Percentiles rank a stretch among this genome's conserved stretches.
phyloP scores from a whole-genome alignment of 306 rosid species.

The Acacia crassicarpa region DNA sequence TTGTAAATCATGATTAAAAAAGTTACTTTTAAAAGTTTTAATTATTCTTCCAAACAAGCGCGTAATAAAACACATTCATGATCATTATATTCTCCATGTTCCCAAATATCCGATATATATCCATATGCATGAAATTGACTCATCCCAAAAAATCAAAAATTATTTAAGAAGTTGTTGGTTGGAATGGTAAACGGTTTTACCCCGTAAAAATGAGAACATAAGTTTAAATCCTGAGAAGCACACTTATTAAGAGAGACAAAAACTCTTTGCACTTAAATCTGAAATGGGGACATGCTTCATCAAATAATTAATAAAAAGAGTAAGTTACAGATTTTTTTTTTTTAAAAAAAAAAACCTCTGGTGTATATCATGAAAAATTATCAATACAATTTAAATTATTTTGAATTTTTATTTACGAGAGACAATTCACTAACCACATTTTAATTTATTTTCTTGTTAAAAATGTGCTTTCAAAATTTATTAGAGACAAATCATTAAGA shows the following conservation, averaged over 20 bases:
- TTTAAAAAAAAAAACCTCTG: neutral
- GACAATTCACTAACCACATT: too few species aligned
- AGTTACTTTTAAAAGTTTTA: too few species aligned
- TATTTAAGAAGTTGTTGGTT: too few species aligned
- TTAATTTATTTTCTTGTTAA: neutral
- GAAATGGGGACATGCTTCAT: too few species aligned
- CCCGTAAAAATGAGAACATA: too few species aligned
- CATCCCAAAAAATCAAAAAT: too few species aligned
- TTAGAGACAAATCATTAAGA: neutral
- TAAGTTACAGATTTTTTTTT: neutral
- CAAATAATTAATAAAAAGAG: neutral
- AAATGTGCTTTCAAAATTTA: neutral
- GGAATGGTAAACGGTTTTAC: too few species aligned
- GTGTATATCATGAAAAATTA: neutral
- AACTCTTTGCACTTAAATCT: rapidly evolving
- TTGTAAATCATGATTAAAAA: too few species aligned
- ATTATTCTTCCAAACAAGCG: too few species aligned
- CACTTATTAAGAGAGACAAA: too few species aligned
- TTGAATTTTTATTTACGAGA: neutral
- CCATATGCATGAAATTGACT: too few species aligned
- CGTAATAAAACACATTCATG: neutral
- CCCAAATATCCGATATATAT: neutral
- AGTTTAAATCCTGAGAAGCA: too few species aligned
- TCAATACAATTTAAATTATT: neutral
- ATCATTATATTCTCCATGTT: neutral